These are phyloP conservation scores for Sporothrix mexicana DNA, from an alignment of 2,329 filamentous ascomycete species.

Conservation along the genomic window DNA sequence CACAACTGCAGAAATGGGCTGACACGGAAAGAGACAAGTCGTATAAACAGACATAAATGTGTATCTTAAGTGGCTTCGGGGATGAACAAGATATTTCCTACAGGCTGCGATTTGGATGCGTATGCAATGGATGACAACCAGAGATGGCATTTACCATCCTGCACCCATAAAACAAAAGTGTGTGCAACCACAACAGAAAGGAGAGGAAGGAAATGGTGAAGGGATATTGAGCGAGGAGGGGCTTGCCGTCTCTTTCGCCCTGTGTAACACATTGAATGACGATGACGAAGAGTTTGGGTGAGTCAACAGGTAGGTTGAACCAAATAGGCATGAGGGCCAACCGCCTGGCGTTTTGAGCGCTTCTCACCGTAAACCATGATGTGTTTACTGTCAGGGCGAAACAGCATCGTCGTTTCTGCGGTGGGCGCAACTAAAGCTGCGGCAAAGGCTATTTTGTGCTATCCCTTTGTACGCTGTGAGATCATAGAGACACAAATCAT, in stretches of 20 bases:
- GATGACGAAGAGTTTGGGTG: not conserved
- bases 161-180: not conserved
- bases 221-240: not conserved
- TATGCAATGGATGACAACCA: constrained; percentile 1
- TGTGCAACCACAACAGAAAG: not conserved
- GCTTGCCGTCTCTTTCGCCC: not conserved
- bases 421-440: not conserved
- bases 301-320: not conserved
- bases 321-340: no score
- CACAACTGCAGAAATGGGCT: not conserved
- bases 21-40: not conserved
- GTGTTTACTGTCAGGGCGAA: not conserved
- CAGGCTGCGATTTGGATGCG: not conserved
- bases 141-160: not conserved
- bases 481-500: not conserved
- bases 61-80: not conserved
- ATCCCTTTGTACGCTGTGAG: not conserved
- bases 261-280: not conserved
- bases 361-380: not conserved
- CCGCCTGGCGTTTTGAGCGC: not conserved
- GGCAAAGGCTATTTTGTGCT: not conserved
- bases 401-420: not conserved
- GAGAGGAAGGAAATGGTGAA: not conserved
- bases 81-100: not conserved
- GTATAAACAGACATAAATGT: not conserved